These are phyloP conservation scores for Mycena leptocephala DNA, from an alignment of 768 basidiomycete species.

Conservation along the genomic window DNA sequence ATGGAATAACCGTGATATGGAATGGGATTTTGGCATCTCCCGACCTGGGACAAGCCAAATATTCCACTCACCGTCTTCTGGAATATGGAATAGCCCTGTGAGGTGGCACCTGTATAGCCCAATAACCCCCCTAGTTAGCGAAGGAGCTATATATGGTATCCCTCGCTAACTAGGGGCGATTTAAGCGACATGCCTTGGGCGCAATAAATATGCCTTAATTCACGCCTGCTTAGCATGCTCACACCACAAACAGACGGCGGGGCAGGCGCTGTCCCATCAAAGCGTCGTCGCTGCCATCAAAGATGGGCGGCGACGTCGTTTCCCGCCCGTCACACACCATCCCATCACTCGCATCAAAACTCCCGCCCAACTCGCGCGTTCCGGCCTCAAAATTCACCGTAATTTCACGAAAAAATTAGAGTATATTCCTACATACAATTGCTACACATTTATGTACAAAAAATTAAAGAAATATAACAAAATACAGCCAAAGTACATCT, in stretches of 20 bases:
- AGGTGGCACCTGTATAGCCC: constrained; percentile 1
- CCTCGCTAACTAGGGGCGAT: not conserved
- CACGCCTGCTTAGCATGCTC: no score
- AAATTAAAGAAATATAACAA: not conserved
- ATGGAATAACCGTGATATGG: no score
- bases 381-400: not conserved
- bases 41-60: no score
- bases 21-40: no score
- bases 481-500: not conserved
- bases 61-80: no score
- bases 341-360: not conserved
- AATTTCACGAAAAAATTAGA: not conserved
- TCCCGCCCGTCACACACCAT: no score
- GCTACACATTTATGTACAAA: no score
- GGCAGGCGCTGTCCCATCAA: not conserved
- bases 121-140: constrained; percentile 9
- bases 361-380: not conserved
- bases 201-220: not conserved
- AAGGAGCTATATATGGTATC: not conserved
- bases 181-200: not conserved
- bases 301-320: not conserved
- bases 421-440: not conserved
- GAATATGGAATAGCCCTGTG: no score
- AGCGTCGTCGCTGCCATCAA: not conserved
- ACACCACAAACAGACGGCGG: not conserved